Percentiles rank a stretch among this genome's conserved stretches.
Conservation (phyloP, 2,329 filamentous ascomycete species). For the Periconia digitata region DNA sequence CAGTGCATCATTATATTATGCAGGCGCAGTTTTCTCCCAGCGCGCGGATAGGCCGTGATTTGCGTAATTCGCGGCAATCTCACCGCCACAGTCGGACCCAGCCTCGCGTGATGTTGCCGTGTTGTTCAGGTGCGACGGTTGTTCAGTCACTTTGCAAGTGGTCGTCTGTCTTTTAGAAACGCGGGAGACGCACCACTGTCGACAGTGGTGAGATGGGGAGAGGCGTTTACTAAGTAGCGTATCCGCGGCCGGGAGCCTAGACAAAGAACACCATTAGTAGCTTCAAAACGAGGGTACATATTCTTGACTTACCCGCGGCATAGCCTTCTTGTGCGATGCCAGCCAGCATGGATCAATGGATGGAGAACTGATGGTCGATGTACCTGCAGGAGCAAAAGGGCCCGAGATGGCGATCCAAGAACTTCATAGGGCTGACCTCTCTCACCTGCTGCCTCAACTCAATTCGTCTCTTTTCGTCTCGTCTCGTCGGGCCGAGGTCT, state of each 20-base stretch:
- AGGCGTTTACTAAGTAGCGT: slow-evolving; percentile 17
- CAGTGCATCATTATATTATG: slow-evolving; percentile 17
- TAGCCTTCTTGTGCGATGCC: slow-evolving; percentile 24
- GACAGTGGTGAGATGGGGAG: slow-evolving; percentile 17
- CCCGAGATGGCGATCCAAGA: slow-evolving; percentile 4
- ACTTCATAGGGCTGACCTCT: slow-evolving; percentile 16
- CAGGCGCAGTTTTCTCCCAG: slow-evolving; percentile 1
- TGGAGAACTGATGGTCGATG: slow-evolving; percentile 10
- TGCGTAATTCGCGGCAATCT: slow-evolving; percentile 30
- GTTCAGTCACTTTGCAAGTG: background rate
- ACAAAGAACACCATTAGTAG: slow-evolving; percentile 14
- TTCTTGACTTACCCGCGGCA: slow-evolving; percentile 21
- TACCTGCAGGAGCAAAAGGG: slow-evolving; percentile 30
- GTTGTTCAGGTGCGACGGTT: background rate
- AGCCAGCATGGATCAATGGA: background rate
- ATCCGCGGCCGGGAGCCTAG: slow-evolving; percentile 36
- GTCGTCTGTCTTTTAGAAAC: background rate
- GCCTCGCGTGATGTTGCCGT: slow-evolving; percentile 10
- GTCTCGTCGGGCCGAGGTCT: slow-evolving; percentile 3
- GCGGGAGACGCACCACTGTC: slow-evolving; percentile 12
- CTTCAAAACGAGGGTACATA: slow-evolving; percentile 19
- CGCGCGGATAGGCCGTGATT: slow-evolving; percentile 24
- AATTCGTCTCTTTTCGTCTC: background rate
- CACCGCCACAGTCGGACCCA: slow-evolving; percentile 19
- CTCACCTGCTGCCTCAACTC: too few relatives aligned